A percentile compares a stretch with the other conserved stretches of the same genome.
phyloP scores from a whole-genome alignment of 495 filamentous ascomycete species.

The Neurospora tetrasperma region DNA sequence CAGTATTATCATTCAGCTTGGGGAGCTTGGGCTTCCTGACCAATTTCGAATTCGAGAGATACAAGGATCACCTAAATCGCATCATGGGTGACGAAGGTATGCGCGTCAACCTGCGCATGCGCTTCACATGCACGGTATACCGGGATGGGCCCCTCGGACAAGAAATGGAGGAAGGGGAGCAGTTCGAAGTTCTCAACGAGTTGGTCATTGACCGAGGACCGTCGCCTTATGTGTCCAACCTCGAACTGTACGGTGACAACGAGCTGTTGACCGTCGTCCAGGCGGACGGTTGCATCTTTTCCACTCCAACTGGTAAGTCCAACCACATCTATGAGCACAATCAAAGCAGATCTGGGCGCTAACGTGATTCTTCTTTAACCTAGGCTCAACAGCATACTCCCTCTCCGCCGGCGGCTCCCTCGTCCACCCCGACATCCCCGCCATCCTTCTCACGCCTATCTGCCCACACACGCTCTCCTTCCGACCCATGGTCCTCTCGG shows the following conservation, averaged over 20 bases:
- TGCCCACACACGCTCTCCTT: slow-evolving; percentile 96
- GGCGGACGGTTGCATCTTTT: slow-evolving; percentile 95
- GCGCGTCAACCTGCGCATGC: slow-evolving; percentile 91
- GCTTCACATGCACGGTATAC: slow-evolving; percentile 93
- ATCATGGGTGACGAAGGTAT: slow-evolving; percentile 90
- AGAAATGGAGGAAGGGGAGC: slow-evolving; percentile 64
- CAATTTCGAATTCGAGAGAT: slow-evolving; percentile 78
- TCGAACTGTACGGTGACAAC: slow-evolving; percentile 90
- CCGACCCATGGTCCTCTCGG: slow-evolving; percentile 96
- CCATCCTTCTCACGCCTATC: slow-evolving; percentile 94
- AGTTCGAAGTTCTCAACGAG: slow-evolving; percentile 94
- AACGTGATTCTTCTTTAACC: neutral
- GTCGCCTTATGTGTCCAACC: slow-evolving; percentile 90
- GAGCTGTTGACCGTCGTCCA: slow-evolving; percentile 88
- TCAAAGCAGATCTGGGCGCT: slow-evolving; percentile 3
- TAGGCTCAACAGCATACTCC: slow-evolving; percentile 86
- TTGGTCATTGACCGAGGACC: slow-evolving; percentile 95
- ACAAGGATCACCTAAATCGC: slow-evolving; percentile 67
- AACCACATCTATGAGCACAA: no score
- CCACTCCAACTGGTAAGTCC: slow-evolving; percentile 71
- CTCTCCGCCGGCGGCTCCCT: slow-evolving; percentile 92
- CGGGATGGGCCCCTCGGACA: slow-evolving; percentile 39
- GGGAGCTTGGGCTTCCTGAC: slow-evolving; percentile 88
- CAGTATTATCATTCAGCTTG: slow-evolving; percentile 78
- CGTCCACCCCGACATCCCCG: slow-evolving; percentile 93